Base-by-base conservation (phyloP, 495 filamentous ascomycete genomes). In the Aspergillus wentii region DNA sequence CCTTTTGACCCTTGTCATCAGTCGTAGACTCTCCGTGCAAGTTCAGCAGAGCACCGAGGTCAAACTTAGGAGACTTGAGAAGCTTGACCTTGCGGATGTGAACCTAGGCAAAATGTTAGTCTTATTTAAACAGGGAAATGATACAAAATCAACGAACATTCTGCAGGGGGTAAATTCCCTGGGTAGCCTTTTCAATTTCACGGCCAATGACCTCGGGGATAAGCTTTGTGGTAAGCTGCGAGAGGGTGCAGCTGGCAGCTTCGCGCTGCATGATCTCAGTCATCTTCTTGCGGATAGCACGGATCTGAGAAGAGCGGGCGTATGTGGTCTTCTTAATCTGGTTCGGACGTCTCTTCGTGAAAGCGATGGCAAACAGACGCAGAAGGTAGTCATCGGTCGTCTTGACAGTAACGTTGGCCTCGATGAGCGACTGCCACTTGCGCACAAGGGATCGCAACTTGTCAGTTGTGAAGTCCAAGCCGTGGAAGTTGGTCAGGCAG, bases 281-380 rank as follows among this genome's bases (percentile, higher is more conserved):
- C 92, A 98, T 98, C 87, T 97, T 97, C 79, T 90, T 91, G 69
- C 92, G 82, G 65, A 98, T 98, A 49, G 84, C 79, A 41, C 94
- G 82, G 66, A 97, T 96, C 71, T 98, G 92, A 41, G 91, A 95
- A 51, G 86, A 85, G 42, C 82, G 79, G 43, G 92, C 92, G 63
- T 98, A 98, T 56, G 94, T 97, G 52, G 92, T 98, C 83, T 96
- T 97, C 85, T 95, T 95, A 75, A 98, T 88, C 75, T 98, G 92
- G 76, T 98, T 98, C 47, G 89, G 88, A 55, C 92, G 79, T 64
- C 86, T 76, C 85, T 96, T 97, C 65, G 92, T 98, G 79, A 98
- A 98, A 48, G 92, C 92, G 56, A 98, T 97, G 64, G 85, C 86
- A 72, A 98, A 98, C 49, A 98, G 82, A 46, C 92, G 88, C 66